phyloP scores from a whole-genome alignment of 805 yeast species.

The Pichia paraexigua region DNA sequence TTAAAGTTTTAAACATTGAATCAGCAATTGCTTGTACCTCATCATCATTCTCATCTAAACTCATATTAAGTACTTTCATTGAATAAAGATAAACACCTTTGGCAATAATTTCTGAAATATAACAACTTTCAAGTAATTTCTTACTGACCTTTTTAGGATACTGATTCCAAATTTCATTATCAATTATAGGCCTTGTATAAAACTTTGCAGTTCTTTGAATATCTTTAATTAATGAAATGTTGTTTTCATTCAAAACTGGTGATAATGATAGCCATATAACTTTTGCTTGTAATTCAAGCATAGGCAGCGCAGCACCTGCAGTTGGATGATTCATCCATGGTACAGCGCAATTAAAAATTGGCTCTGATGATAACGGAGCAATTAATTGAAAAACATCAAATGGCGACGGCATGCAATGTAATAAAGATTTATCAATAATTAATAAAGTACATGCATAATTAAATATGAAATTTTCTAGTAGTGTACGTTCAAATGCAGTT shows the following conservation, averaged over 20 bases:
- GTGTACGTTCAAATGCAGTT: slow-evolving; percentile 26
- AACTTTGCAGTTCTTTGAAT: slow-evolving; percentile 9
- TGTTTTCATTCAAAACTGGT: slow-evolving; percentile 8
- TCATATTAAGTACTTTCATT: slow-evolving; percentile 10
- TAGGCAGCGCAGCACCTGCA: slow-evolving; percentile 32
- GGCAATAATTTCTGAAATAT: slow-evolving; percentile 13
- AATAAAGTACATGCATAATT: slow-evolving; percentile 34
- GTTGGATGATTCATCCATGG: slow-evolving; percentile 38
- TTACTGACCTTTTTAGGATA: slow-evolving; percentile 13
- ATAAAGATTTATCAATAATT: slow-evolving; percentile 25
- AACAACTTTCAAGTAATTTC: slow-evolving; percentile 17
- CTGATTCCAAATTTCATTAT: slow-evolving; percentile 8
- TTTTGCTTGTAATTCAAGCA: slow-evolving; percentile 34
- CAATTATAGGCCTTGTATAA: slow-evolving; percentile 13
- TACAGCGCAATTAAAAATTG: slow-evolving; percentile 26
- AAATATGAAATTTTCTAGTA: slow-evolving; percentile 38
- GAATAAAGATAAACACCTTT: slow-evolving; percentile 12
- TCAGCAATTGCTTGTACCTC: slow-evolving; percentile 8
- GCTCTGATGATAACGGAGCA: slow-evolving; percentile 25
- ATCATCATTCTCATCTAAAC: neutral
- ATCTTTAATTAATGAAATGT: slow-evolving; percentile 1
- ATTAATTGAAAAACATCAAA: slow-evolving; percentile 30
- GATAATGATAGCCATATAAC: slow-evolving; percentile 27
- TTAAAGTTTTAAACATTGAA: slow-evolving; percentile 6
- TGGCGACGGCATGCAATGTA: slow-evolving; percentile 33